These are phyloP conservation scores for Wickerhamiella occidentalis DNA, from an alignment of 805 yeast species.

Conservation along the genomic window DNA sequence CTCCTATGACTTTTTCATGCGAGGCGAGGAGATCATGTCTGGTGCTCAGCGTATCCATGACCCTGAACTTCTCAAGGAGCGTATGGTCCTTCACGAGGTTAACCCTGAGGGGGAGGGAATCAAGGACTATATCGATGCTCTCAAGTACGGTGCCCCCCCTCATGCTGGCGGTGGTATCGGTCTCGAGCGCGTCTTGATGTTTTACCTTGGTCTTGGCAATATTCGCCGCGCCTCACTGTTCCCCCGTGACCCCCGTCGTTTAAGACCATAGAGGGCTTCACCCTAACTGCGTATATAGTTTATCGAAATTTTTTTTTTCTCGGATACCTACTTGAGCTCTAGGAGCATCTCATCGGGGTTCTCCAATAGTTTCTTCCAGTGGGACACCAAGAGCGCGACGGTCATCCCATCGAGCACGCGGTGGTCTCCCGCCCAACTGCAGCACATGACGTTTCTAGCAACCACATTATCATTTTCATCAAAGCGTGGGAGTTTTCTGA, in stretches of 20 bases:
- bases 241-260: constrained; percentile 97
- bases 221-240: constrained; percentile 96
- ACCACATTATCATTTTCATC: constrained; percentile 19
- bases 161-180: constrained; percentile 99
- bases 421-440: constrained; percentile 29
- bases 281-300: neutral
- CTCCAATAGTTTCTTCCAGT: constrained; percentile 19
- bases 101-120: constrained; percentile 73
- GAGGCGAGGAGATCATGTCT: constrained; percentile 98
- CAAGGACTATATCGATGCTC: constrained; percentile 84
- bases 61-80: constrained; percentile 62
- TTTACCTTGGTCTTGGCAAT: constrained; percentile 91
- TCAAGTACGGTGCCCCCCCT: constrained; percentile 91
- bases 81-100: constrained; percentile 74
- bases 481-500: constrained; percentile 24
- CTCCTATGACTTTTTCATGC: constrained; percentile 98
- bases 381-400: constrained; percentile 25
- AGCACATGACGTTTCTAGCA: constrained; percentile 22
- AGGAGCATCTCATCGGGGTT: constrained; percentile 13
- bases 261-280: constrained; percentile 45
- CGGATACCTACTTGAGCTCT: constrained; percentile 2
- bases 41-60: constrained; percentile 99
- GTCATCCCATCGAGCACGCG: constrained; percentile 28
- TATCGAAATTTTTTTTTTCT: no score
- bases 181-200: constrained; percentile 96